phyloP scores from a whole-genome alignment of 2,329 filamentous ascomycete genomes.

The Aurifilum marmelostoma region DNA sequence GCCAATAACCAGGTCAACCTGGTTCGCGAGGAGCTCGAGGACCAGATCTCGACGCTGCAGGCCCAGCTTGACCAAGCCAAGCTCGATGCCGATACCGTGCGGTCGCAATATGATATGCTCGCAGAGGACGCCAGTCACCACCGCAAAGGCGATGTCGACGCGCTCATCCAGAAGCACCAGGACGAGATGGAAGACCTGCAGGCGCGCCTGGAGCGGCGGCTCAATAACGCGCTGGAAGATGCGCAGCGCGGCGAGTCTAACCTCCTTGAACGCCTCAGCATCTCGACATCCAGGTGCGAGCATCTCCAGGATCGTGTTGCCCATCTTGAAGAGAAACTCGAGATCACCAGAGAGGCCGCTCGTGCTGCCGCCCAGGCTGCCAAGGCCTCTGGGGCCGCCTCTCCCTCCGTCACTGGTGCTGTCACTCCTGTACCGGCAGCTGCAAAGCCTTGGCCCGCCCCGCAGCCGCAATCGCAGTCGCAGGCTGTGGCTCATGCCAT shows the following conservation, averaged over 20 bases:
- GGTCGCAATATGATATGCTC: conserved; percentile 80
- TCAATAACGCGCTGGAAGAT: conserved; percentile 78
- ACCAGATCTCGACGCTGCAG: conserved; percentile 73
- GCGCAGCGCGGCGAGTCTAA: conserved; percentile 78
- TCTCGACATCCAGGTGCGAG: conserved; percentile 82
- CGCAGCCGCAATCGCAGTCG: conserved; percentile 37
- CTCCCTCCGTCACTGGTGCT: conserved; percentile 41
- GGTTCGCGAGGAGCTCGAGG: conserved; percentile 79
- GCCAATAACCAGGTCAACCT: conserved; percentile 86
- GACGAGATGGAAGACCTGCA: conserved; percentile 75
- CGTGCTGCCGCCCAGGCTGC: conserved; percentile 80
- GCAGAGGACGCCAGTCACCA: conserved; percentile 78
- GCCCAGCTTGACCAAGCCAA: conserved; percentile 76
- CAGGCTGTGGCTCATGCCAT: conserved; percentile 45
- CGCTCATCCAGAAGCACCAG: conserved; percentile 61
- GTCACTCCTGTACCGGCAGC: conserved; percentile 31
- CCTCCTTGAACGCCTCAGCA: conserved; percentile 76
- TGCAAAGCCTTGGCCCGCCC: conserved; percentile 31
- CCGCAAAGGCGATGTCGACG: conserved; percentile 60
- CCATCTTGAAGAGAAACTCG: conserved; percentile 87
- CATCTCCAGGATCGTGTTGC: conserved; percentile 83
- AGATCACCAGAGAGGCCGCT: conserved; percentile 86
- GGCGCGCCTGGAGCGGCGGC: conserved; percentile 72
- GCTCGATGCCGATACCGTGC: conserved; percentile 79
- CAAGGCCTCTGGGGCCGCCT: conserved; percentile 50